Conservation (phyloP, 179 eudicot species). For the Drosera spatulata region DNA sequence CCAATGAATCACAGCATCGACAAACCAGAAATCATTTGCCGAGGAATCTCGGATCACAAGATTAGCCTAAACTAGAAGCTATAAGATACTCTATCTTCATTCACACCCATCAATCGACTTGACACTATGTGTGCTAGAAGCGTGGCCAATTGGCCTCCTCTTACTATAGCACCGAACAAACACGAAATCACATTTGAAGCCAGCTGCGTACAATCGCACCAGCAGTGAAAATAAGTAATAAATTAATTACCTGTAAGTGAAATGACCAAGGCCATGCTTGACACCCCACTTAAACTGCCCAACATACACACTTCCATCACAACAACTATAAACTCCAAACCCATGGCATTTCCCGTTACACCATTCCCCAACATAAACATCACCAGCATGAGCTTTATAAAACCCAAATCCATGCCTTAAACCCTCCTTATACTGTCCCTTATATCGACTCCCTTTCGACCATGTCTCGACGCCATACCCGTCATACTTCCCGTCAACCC, state of each 20-base stretch:
- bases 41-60: no score
- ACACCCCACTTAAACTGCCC: conserved; percentile 73
- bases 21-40: no score
- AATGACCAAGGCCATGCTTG: conserved; percentile 81
- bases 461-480: conserved; percentile 88
- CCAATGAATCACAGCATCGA: no score
- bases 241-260: conserved; percentile 58
- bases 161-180: no score
- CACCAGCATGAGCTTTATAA: conserved; percentile 65
- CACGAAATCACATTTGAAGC: not conserved
- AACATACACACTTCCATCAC: conserved; percentile 65
- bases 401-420: conserved; percentile 77
- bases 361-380: conserved; percentile 73
- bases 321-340: conserved; percentile 65
- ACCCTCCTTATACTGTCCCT: conserved; percentile 73
- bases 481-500: conserved; percentile 78
- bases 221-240: no score
- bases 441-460: conserved; percentile 71
- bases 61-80: no score
- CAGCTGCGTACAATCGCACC: no score
- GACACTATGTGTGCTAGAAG: no score
- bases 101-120: no score
- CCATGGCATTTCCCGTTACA: conserved; percentile 84
- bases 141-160: no score
- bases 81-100: no score